phyloP scores from a whole-genome alignment of 495 filamentous ascomycete species.

The Hypoxylon lenormandii region DNA sequence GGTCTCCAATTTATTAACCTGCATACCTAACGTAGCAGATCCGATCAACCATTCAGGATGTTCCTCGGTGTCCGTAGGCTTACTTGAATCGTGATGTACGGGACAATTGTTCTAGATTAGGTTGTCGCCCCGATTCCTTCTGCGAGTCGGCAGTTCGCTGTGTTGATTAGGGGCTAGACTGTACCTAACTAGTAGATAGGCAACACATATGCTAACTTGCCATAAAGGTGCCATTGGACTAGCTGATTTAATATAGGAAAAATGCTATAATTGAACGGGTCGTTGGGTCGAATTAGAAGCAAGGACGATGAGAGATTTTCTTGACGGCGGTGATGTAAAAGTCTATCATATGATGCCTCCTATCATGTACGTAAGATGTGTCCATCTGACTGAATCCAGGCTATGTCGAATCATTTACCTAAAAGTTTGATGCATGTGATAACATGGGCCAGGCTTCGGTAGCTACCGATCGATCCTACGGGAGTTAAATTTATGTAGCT shows the following conservation, averaged over 20 bases:
- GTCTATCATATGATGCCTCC: background rate
- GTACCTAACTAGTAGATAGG: too few relatives aligned
- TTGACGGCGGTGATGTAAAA: background rate
- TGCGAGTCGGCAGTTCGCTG: background rate
- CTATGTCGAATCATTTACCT: background rate
- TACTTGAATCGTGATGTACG: background rate
- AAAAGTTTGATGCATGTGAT: conserved; percentile 1
- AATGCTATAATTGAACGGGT: too few relatives aligned
- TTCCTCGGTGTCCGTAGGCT: background rate
- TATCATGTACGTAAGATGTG: background rate
- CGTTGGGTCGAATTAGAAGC: background rate
- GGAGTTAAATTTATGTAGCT: background rate
- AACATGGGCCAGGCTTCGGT: conserved; percentile 11
- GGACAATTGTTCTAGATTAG: background rate
- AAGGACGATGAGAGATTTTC: background rate
- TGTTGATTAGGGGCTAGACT: background rate
- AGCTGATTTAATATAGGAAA: too few relatives aligned
- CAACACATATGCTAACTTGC: too few relatives aligned
- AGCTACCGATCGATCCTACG: conserved; percentile 14
- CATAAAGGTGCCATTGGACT: too few relatives aligned
- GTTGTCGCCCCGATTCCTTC: conserved; percentile 9
- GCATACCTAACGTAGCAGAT: background rate
- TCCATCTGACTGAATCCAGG: background rate
- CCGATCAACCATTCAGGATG: background rate
- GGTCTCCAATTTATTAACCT: too few relatives aligned